These are phyloP conservation scores for Cryomyces minteri DNA, from an alignment of 495 filamentous ascomycete genomes.

Conservation along the genomic window DNA sequence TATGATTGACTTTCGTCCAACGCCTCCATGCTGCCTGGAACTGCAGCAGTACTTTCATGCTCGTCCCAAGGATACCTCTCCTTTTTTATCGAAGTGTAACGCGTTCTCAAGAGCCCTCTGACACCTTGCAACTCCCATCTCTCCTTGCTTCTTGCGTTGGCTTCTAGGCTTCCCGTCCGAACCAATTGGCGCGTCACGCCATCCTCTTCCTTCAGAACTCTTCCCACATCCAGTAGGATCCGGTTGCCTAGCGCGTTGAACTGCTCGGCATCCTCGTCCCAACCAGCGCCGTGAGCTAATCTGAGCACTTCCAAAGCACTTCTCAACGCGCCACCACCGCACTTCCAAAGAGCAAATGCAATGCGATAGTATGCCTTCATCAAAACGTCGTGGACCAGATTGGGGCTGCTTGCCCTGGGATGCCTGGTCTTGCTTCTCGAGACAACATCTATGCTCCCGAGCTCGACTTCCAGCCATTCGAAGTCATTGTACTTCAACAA, in stretches of 20 bases:
- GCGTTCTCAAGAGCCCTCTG: constrained; percentile 1
- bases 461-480: neutral
- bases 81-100: constrained; percentile 6
- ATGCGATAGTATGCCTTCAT: constrained; percentile 10
- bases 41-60: neutral
- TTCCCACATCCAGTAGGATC: constrained; percentile 3
- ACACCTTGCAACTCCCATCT: neutral
- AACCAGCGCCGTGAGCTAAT: neutral
- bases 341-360: constrained; percentile 13
- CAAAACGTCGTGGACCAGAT: neutral
- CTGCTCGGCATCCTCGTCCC: neutral
- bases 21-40: neutral
- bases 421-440: neutral
- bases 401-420: no score
- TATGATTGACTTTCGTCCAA: no score
- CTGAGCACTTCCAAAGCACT: constrained; percentile 10
- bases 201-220: neutral
- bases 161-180: no score
- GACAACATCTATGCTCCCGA: neutral
- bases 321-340: constrained; percentile 13
- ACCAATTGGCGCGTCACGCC: no score
- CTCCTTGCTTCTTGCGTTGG: no score
- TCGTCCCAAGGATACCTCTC: constrained; percentile 11
- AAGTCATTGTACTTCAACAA: neutral
- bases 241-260: constrained; percentile 2